These are phyloP conservation scores for Diaporthe citri DNA, from an alignment of 2,329 filamentous ascomycete genomes.

Conservation along the genomic window DNA sequence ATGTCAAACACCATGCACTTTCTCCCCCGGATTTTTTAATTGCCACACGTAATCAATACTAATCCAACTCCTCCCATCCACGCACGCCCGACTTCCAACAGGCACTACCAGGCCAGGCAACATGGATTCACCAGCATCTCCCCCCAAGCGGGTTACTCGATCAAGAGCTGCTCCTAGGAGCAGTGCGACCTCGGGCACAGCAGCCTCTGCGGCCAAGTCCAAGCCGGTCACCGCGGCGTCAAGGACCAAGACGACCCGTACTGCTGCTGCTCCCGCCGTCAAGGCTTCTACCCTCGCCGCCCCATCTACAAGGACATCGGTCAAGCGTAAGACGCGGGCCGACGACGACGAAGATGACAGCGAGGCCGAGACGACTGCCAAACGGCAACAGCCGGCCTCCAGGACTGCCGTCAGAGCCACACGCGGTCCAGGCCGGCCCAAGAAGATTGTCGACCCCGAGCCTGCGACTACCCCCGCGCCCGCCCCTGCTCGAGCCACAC, in stretches of 20 bases:
- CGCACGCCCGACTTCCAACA: not conserved
- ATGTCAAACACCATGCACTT: conserved; percentile 29
- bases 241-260: conserved; percentile 56
- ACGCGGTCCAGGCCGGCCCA: conserved; percentile 61
- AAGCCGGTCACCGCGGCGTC: conserved; percentile 57
- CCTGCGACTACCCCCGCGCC: conserved; percentile 43
- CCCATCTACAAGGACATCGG: conserved; percentile 45
- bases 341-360: conserved; percentile 67
- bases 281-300: conserved; percentile 48
- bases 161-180: conserved; percentile 59
- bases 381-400: conserved; percentile 43
- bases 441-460: conserved; percentile 51
- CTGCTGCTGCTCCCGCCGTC: conserved; percentile 47
- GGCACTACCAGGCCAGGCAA: conserved; percentile 23
- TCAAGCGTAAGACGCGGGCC: conserved; percentile 67
- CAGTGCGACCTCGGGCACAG: conserved; percentile 40
- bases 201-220: conserved; percentile 44
- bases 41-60: conserved; percentile 14
- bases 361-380: conserved; percentile 51
- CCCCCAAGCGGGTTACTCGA: conserved; percentile 47
- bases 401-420: conserved; percentile 53
- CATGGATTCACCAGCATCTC: conserved; percentile 45
- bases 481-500: conserved; percentile 41
- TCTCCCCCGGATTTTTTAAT: not conserved
- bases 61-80: not conserved